A percentile compares a stretch with the other conserved stretches of the same genome.
Conservation (phyloP, 129 eudicot genomes). For the Artemisia argyi region DNA sequence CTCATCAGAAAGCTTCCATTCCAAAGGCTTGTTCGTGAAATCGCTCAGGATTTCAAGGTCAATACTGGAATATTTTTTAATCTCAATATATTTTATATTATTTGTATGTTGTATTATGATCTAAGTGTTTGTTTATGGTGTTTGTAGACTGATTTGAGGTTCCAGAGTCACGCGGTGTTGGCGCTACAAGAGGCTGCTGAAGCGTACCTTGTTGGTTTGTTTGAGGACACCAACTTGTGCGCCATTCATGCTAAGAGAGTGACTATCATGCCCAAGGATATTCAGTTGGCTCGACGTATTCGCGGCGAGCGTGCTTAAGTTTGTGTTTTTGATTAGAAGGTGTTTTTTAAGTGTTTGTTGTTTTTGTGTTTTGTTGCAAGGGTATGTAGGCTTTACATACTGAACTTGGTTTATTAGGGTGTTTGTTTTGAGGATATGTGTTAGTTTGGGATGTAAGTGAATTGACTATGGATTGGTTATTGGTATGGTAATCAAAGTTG, state of each 20-base stretch:
- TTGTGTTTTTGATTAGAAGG: neutral
- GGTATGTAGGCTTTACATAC: slow-evolving; percentile 23
- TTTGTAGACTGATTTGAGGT: slow-evolving; percentile 65
- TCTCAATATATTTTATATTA: too few species aligned
- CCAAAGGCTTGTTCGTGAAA: slow-evolving; percentile 16
- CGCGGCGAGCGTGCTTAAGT: slow-evolving; percentile 73
- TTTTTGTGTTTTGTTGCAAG: neutral
- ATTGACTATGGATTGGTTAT: neutral
- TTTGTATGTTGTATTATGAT: neutral
- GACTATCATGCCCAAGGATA: slow-evolving; percentile 76
- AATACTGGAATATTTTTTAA: too few species aligned
- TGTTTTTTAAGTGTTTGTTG: neutral
- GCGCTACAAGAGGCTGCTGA: slow-evolving; percentile 83
- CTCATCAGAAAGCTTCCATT: slow-evolving; percentile 5
- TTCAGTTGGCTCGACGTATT: slow-evolving; percentile 70
- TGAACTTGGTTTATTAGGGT: slow-evolving; percentile 12
- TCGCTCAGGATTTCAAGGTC: slow-evolving; percentile 14
- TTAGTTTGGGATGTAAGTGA: neutral
- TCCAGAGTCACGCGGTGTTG: slow-evolving; percentile 75
- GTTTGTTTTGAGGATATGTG: too few species aligned
- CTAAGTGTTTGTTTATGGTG: slow-evolving; percentile 7
- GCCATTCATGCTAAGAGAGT: slow-evolving; percentile 83
- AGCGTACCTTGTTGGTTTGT: slow-evolving; percentile 72
- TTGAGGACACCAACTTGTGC: slow-evolving; percentile 70
- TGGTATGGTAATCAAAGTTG: neutral